Evolutionary conservation across 2,329 filamentous ascomycete genomes (phyloP), one percentile per base, ranked within the genome.

Genomic region (Aureobasidium lini): DNA sequence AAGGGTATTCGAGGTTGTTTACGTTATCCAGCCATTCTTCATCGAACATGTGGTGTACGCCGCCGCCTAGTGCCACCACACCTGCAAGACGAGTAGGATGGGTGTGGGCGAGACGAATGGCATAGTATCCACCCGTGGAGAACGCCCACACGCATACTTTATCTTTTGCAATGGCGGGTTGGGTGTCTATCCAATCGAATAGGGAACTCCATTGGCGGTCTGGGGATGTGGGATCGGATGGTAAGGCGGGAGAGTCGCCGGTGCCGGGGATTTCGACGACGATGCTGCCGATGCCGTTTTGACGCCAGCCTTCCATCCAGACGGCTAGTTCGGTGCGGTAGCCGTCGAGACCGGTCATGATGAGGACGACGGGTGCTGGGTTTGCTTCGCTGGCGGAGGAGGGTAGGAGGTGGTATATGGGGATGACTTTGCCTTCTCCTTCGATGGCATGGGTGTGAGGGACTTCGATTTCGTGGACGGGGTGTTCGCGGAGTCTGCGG

Each of bases 321-420:
- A 79, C 77, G 1, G 76, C 74, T 10, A 80, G 75, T 62, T 84
- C 82, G 2, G 81, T 83, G 48, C 81, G 73, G 68, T 84, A 84
- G 9, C 81, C 81, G 60, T 84, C 82, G 0, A 84, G 75, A 0
- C 82, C 81, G 0, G 80, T 83, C 69, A 84, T 78, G 60, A 84
- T 80, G 37, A 84, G 70, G 2, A 84, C 72, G 13, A 79, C 71
- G 0, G 82, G 81, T 0, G 75, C 77, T 0, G 77, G 79, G 4
- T 73, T 73, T 2, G 71, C 65, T 0, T 70, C 68, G 0, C 70
- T 70, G 0, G 78, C 77, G 9, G 70, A 66, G 1, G 73, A 70
- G 0, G 87, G 86, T 0, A 84, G 66, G 6, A 87, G 81, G 62
- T 88, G 78, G 69, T 88, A 89, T 13, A 84, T 78, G 1, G 86